phyloP scores from a whole-genome alignment of 176 grass and related monocot species.

The Metroxylon sagu region DNA sequence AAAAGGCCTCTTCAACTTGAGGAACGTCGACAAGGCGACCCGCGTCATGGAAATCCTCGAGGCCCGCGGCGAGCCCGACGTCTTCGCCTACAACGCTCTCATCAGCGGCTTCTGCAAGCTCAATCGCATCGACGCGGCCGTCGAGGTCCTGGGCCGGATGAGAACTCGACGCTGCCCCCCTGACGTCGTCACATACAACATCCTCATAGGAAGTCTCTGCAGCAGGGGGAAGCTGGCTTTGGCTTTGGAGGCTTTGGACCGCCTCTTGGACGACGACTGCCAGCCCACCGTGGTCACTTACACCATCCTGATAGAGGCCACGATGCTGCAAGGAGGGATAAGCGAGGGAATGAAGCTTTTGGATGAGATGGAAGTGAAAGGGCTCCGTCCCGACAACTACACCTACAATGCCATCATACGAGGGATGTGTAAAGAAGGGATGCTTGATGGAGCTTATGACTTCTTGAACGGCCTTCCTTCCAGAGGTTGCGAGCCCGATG shows the following conservation, averaged over 20 bases:
- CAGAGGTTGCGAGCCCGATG: conserved; percentile 38
- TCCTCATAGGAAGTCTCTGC: conserved; percentile 51
- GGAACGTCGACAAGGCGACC: conserved; percentile 7
- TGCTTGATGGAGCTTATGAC: conserved; percentile 33
- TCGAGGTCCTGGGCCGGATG: conserved; percentile 30
- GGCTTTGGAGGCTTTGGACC: conserved; percentile 33
- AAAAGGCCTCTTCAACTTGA: conserved; percentile 16
- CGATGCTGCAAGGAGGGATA: conserved; percentile 37
- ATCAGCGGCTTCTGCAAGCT: conserved; percentile 26
- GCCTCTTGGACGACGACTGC: conserved; percentile 33
- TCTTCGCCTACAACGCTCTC: conserved; percentile 33
- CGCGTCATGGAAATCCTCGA: conserved; percentile 26
- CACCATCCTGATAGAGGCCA: conserved; percentile 55
- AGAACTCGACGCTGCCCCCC: conserved; percentile 13
- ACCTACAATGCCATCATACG: conserved; percentile 50
- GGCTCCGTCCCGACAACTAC: conserved; percentile 40
- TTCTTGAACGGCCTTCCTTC: conserved; percentile 38
- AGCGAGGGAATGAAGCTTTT: conserved; percentile 44
- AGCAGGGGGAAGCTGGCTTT: conserved; percentile 30
- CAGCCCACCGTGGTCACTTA: conserved; percentile 51
- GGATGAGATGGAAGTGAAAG: conserved; percentile 44
- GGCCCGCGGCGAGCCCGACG: conserved; percentile 16
- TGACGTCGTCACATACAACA: conserved; percentile 54
- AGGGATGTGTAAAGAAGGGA: conserved; percentile 45
- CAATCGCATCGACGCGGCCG: conserved; percentile 11